Evolutionary conservation across 345 rosid species (phyloP).

Genomic region (Cochlearia excelsa): DNA sequence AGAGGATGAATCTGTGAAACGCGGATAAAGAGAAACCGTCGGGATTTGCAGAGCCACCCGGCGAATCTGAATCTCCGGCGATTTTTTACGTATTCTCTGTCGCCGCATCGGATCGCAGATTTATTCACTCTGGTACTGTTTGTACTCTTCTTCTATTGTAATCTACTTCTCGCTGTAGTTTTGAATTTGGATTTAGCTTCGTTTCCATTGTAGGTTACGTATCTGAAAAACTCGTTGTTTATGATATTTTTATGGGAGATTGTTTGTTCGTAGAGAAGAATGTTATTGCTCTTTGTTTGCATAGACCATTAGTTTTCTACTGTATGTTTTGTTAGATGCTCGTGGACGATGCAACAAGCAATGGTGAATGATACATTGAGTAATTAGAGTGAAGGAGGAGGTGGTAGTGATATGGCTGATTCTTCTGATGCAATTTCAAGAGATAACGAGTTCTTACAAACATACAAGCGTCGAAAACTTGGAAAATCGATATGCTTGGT

Average conservation of each 20-base stretch:
- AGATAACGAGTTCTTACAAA: slow-evolving; percentile 42
- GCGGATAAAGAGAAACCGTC: slow-evolving; percentile 33
- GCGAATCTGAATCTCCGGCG: slow-evolving; percentile 18
- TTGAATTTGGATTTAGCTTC: slow-evolving; percentile 12
- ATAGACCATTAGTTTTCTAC: not conserved
- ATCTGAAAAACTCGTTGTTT: too few relatives aligned
- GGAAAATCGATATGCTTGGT: slow-evolving; percentile 50
- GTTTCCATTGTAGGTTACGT: slow-evolving; percentile 14
- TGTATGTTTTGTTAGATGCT: slow-evolving; percentile 37
- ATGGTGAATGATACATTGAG: slow-evolving; percentile 40
- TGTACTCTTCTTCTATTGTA: not conserved
- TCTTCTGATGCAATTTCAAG: slow-evolving; percentile 44
- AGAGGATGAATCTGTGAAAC: slow-evolving; percentile 2
- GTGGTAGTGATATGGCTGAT: slow-evolving; percentile 35
- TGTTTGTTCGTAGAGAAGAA: too few relatives aligned
- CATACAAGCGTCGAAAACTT: slow-evolving; percentile 74
- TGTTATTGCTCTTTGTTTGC: too few relatives aligned
- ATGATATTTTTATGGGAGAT: too few relatives aligned
- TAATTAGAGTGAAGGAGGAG: slow-evolving; percentile 38
- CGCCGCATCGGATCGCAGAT: slow-evolving; percentile 23
- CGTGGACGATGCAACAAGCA: slow-evolving; percentile 45
- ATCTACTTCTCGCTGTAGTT: slow-evolving; percentile 7
- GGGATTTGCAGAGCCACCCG: slow-evolving; percentile 36
- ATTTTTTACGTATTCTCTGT: slow-evolving; percentile 19
- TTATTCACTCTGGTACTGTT: slow-evolving; percentile 33